phyloP scores from a whole-genome alignment of 768 basidiomycete species.

The Tricholoma flavovirens region DNA sequence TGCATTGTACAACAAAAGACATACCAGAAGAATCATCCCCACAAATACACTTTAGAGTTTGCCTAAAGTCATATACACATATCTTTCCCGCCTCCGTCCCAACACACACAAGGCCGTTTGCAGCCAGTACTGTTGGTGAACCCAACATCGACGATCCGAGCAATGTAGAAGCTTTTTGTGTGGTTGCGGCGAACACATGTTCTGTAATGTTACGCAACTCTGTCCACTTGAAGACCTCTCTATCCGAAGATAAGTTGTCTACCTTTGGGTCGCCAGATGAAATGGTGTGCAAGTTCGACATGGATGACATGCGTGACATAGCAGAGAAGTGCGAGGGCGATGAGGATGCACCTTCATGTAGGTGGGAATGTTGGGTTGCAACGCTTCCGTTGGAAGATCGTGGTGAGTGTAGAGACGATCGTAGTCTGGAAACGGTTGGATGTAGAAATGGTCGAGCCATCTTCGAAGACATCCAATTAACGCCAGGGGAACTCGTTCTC shows the following conservation, averaged over 20 bases:
- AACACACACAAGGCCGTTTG: slow-evolving; percentile 84
- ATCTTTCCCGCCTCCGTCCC: slow-evolving; percentile 79
- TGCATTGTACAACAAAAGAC: slow-evolving; percentile 6
- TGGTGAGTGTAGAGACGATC: slow-evolving; percentile 54
- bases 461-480: slow-evolving; percentile 29
- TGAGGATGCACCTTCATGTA: slow-evolving; percentile 42
- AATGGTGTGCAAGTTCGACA: slow-evolving; percentile 39
- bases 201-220: slow-evolving; percentile 53
- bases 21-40: slow-evolving; percentile 64
- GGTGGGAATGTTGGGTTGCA: slow-evolving; percentile 38
- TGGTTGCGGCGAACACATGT: slow-evolving; percentile 47
- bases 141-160: slow-evolving; percentile 56
- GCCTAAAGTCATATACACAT: slow-evolving; percentile 86
- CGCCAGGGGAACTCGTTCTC: slow-evolving; percentile 30
- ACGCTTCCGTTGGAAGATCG: slow-evolving; percentile 37
- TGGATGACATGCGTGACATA: slow-evolving; percentile 63
- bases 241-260: slow-evolving; percentile 21
- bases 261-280: slow-evolving; percentile 21
- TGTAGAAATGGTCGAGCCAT: slow-evolving; percentile 58
- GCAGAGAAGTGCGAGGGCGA: slow-evolving; percentile 64
- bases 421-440: slow-evolving; percentile 74
- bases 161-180: slow-evolving; percentile 56
- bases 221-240: slow-evolving; percentile 76
- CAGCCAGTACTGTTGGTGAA: slow-evolving; percentile 73
- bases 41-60: slow-evolving; percentile 74